Evolutionary conservation across 1,284 basidiomycete species (phyloP), one percentile per base, ranked within the genome.

Genomic region (Austroboletus niveus): DNA sequence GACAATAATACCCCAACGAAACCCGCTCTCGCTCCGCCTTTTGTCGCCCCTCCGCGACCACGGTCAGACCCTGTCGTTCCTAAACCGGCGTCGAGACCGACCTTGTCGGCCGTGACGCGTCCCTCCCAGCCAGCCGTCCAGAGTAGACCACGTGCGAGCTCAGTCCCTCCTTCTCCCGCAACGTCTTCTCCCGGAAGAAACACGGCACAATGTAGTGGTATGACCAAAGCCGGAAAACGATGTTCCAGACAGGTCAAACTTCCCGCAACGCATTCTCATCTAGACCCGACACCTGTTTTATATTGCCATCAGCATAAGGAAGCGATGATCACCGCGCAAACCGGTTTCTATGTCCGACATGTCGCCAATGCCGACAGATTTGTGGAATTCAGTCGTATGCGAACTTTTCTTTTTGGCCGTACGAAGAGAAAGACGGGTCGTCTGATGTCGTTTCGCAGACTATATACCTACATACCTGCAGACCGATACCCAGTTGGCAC

Each of bases 301-400:
- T 91, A 82, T 62, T 92, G 89, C 60, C 73, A 74, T 64, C 82
- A 87, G 62, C 89, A 92, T 61, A 71, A 70, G 40, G 81, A 84
- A 56, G 78, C 78, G 45, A 63, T 87, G 34, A 64, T 82, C 42
- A 52, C 56, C 27, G 62, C 64, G 27, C 76, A 78, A 8, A 73
- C 70, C 8, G 86, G 86, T 12, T 85, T 79, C 56, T 85, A 84
- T 62, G 73, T 79, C 31, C 72, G 73, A 49, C 78, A 75, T 40
- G 74, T 72, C 30, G 61, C 62, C 15, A 58, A 50, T 40, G 58
- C 60, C 35, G 75, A 74, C 22, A 70, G 69, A 44, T 85, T 77
- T 73, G 72, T 87, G 12, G 69, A 76, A 35, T 89, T 87, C 60
- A 72, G 72, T 51, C 75, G 87, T 67, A 65, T 61, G 69, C 45